phyloP scores from a whole-genome alignment of 2,329 filamentous ascomycete species.

The Sphaerulina musiva region DNA sequence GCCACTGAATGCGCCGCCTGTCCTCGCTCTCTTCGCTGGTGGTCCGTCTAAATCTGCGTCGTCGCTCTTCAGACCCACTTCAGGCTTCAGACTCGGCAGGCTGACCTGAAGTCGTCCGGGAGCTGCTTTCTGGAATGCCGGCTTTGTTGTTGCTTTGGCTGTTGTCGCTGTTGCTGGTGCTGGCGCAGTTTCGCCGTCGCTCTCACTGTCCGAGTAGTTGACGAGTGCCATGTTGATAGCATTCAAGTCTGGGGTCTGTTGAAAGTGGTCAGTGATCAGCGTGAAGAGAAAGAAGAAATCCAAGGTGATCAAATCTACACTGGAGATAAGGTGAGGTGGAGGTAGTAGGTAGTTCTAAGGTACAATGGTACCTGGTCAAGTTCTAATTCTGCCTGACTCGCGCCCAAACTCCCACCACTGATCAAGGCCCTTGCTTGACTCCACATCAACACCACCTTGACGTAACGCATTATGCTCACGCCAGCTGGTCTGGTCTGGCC shows the following conservation, averaged over 20 bases:
- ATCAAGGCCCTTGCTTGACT: not conserved
- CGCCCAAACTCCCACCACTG: slow-evolving; percentile 6
- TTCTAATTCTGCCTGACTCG: slow-evolving; percentile 8
- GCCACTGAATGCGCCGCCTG: slow-evolving; percentile 62
- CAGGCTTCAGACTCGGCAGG: slow-evolving; percentile 53
- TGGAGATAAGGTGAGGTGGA: too few relatives aligned
- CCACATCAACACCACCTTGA: not conserved
- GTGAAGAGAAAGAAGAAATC: not conserved
- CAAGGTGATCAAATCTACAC: too few relatives aligned
- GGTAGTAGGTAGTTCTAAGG: too few relatives aligned
- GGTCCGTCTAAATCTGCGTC: slow-evolving; percentile 46
- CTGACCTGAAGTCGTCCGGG: slow-evolving; percentile 74
- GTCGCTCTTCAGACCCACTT: slow-evolving; percentile 35
- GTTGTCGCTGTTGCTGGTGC: slow-evolving; percentile 22
- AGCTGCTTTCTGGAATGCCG: slow-evolving; percentile 39
- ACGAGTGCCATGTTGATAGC: slow-evolving; percentile 57
- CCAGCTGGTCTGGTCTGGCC: slow-evolving; percentile 22
- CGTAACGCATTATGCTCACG: not conserved
- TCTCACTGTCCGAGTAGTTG: slow-evolving; percentile 74
- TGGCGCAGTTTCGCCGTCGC: slow-evolving; percentile 44
- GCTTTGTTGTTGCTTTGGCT: slow-evolving; percentile 34
- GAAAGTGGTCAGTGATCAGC: not conserved
- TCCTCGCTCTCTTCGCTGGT: slow-evolving; percentile 65
- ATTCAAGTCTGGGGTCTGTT: too few relatives aligned
- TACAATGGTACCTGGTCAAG: not conserved